phyloP scores from a whole-genome alignment of 345 rosid species.

The Sonneratia caseolaris region DNA sequence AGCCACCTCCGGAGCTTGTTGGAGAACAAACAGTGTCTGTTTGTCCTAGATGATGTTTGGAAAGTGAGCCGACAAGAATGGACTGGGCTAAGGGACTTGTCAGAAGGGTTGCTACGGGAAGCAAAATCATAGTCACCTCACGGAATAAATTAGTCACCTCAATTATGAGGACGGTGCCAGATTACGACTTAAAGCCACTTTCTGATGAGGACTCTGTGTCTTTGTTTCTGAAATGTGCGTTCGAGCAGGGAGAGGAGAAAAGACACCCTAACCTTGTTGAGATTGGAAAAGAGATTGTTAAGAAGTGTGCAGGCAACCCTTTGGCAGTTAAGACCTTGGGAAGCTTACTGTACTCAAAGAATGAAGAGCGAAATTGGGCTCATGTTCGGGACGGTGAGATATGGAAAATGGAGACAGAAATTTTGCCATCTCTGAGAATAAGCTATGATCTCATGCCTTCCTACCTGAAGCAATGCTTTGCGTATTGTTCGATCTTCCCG shows the following conservation, averaged over 20 bases:
- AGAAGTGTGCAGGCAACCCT: constrained; percentile 25
- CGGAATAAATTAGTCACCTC: neutral
- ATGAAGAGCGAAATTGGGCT: constrained; percentile 8
- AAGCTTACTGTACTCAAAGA: constrained; percentile 1
- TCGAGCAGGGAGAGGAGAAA: constrained; percentile 8
- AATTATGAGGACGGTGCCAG: neutral
- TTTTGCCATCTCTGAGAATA: constrained; percentile 16
- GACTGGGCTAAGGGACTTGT: neutral
- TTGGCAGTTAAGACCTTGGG: constrained; percentile 14
- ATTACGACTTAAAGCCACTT: constrained; percentile 8
- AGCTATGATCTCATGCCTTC: constrained; percentile 30
- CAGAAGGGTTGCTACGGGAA: neutral
- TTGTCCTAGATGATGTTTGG: constrained; percentile 15
- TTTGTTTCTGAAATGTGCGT: constrained; percentile 19
- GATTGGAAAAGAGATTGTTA: constrained; percentile 19
- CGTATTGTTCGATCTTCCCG: constrained; percentile 27
- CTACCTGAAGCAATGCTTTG: constrained; percentile 29
- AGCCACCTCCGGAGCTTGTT: neutral
- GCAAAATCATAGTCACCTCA: constrained; percentile 7
- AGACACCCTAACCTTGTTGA: neutral
- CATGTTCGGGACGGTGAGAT: constrained; percentile 14
- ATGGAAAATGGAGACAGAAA: constrained; percentile 14
- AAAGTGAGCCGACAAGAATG: neutral
- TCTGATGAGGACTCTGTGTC: constrained; percentile 11
- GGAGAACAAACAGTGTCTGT: neutral